These are phyloP conservation scores for Ichthyophthirius multifiliis DNA, from an alignment of 169 alveolate genomes.

Conservation along the genomic window DNA sequence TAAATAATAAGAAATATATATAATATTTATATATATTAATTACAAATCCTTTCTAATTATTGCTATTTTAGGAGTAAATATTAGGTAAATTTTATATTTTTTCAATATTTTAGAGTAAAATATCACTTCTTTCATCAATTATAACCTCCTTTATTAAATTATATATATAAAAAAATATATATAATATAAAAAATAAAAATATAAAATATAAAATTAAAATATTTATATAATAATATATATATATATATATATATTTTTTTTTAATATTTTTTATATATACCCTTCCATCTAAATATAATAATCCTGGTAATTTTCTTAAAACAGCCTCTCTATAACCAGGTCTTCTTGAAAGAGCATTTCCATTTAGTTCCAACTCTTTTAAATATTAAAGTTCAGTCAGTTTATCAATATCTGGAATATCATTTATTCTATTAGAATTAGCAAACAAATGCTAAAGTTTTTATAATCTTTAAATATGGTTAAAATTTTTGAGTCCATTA, in stretches of 20 bases:
- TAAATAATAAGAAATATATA: slow-evolving; percentile 10
- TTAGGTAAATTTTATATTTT: slow-evolving; percentile 21
- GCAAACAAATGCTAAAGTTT: slow-evolving; percentile 52
- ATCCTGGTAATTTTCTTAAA: slow-evolving; percentile 35
- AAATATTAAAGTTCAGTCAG: slow-evolving; percentile 38
- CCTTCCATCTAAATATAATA: slow-evolving; percentile 49
- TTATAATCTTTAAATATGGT: slow-evolving; percentile 48
- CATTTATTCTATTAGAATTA: slow-evolving; percentile 59
- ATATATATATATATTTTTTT: neutral
- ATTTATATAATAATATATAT: no score
- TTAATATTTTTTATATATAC: slow-evolving; percentile 13
- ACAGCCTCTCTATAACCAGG: slow-evolving; percentile 59
- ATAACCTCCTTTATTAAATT: slow-evolving; percentile 29
- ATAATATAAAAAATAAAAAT: neutral
- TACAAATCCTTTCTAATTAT: slow-evolving; percentile 24
- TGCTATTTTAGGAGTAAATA: slow-evolving; percentile 6
- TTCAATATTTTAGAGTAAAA: slow-evolving; percentile 3
- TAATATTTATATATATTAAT: neutral
- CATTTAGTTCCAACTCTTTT: slow-evolving; percentile 51
- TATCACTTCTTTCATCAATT: slow-evolving; percentile 62
- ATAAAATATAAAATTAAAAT: neutral
- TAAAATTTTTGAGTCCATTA: slow-evolving; percentile 57
- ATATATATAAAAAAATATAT: neutral
- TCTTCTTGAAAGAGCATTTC: slow-evolving; percentile 68
- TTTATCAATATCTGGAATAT: slow-evolving; percentile 67